Conservation (phyloP, 83 land plant genomes). For the Larix sibirica region DNA sequence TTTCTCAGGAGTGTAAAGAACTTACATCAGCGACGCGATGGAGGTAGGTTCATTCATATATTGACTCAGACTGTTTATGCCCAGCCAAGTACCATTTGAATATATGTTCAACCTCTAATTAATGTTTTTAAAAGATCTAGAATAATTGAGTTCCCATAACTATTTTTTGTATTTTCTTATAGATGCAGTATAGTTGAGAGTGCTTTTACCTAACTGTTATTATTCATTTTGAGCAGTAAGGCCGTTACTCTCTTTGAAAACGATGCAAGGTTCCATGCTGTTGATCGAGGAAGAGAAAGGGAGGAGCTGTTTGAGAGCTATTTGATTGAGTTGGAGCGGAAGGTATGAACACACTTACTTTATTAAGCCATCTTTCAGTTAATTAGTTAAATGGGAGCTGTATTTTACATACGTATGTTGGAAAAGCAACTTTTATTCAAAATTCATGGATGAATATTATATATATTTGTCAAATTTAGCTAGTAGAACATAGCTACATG, state of each 20-base stretch:
- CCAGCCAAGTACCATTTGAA: neutral
- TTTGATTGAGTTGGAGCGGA: constrained; percentile 81
- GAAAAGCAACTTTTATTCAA: too few species aligned
- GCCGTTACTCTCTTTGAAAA: constrained; percentile 80
- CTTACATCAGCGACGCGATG: constrained; percentile 89
- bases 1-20: constrained; percentile 82
- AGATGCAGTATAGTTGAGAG: neutral
- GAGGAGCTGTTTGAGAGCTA: constrained; percentile 91
- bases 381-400: too few species aligned
- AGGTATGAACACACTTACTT: constrained; percentile 38
- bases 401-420: too few species aligned
- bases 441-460: too few species aligned
- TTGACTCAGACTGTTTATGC: neutral
- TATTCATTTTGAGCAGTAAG: constrained; percentile 57
- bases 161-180: neutral
- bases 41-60: constrained; percentile 53
- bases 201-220: neutral
- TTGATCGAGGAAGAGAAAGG: constrained; percentile 84
- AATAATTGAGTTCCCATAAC: neutral
- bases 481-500: too few species aligned
- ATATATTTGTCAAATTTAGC: too few species aligned
- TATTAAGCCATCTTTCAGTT: too few species aligned
- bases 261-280: constrained; percentile 92
- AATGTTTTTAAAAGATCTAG: too few species aligned
- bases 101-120: neutral